phyloP scores from a whole-genome alignment of 176 grass and related monocot genomes.

The Thalia dealbata region DNA sequence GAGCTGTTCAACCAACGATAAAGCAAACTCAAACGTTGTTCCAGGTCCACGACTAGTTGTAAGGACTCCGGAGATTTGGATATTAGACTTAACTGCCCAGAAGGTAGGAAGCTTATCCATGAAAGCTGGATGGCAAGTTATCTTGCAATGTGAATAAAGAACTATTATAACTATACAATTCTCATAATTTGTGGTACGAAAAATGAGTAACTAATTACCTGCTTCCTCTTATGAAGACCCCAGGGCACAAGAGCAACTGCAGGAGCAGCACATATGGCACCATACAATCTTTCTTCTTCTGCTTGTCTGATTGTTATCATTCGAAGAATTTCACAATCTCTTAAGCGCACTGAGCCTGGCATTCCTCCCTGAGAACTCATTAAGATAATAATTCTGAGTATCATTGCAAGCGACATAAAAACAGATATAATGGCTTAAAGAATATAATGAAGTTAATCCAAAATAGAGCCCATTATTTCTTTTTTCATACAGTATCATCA shows the following conservation, averaged over 20 bases:
- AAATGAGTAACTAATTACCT: constrained; percentile 33
- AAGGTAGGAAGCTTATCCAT: constrained; percentile 76
- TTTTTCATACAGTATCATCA: too few relatives aligned
- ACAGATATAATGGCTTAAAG: too few relatives aligned
- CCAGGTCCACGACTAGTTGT: constrained; percentile 85
- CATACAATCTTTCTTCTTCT: constrained; percentile 71
- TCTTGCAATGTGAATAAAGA: constrained; percentile 36
- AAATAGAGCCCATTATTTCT: too few relatives aligned
- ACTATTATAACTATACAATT: not conserved
- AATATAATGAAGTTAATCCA: too few relatives aligned
- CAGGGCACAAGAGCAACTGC: constrained; percentile 71
- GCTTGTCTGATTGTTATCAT: constrained; percentile 70
- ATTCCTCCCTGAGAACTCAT: constrained; percentile 56
- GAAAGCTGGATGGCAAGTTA: constrained; percentile 90
- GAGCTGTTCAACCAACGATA: constrained; percentile 82
- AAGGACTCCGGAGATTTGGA: constrained; percentile 79
- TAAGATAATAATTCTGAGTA: not conserved
- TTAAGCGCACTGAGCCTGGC: constrained; percentile 79
- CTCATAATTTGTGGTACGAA: not conserved
- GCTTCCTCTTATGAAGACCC: constrained; percentile 74
- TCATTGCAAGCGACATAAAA: not conserved
- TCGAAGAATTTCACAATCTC: constrained; percentile 63
- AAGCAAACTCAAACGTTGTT: constrained; percentile 69
- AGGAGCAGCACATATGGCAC: constrained; percentile 85
- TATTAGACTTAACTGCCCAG: constrained; percentile 62